Base-by-base conservation (phyloP, 495 filamentous ascomycete genomes). In the Delitschia confertaspora region DNA sequence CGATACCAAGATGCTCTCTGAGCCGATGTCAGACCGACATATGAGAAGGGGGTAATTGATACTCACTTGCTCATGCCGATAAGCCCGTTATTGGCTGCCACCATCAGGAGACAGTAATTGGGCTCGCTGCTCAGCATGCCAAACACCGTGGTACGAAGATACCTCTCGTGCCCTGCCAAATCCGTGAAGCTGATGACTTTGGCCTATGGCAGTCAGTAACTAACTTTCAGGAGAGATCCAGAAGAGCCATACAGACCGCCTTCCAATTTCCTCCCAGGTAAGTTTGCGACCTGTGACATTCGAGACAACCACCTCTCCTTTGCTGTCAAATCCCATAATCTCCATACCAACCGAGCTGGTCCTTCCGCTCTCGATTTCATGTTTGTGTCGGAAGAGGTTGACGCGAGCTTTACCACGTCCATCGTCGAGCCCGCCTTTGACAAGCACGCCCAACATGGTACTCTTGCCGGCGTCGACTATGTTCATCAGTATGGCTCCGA, bases 141-240 rank as follows among this genome's bases (percentile, higher is more conserved):
- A 60, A 98, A 98, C 31, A 98, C 91, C 4, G 91, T 98, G 3
- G 91, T 98, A 2, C 93, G 82, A 17, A 98, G 71, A 55, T 98
- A 98, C 5, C 84, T 77, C 66, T 98, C 91, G 60, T 98, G 91
- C 33, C 91, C 91, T 25, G 91, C 91, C 47, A 98, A 68, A 60
- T 98, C 91, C 17, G 85, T 93, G 65, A 98, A 98, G 26, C 82
- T 83, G 59, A 98, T 96, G 14, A 96, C 88, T 73, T 98, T 98
- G 13, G 79, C 77, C 64, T 32, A 20, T 13, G 13, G 9, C 13
- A 14, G 52, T 45, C 45, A 60, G 33, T 5, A 45, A 26, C 18
- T 13, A 23, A 45, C 3, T 36, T n/a, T 21, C 13, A 26, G 21
- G 6, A 6, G 21, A 33, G 6, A 20, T 30, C 17, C 17, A 21